Evolutionary conservation across 2,329 filamentous ascomycete species (phyloP).

Genomic region (Hypoxylon sp.): DNA sequence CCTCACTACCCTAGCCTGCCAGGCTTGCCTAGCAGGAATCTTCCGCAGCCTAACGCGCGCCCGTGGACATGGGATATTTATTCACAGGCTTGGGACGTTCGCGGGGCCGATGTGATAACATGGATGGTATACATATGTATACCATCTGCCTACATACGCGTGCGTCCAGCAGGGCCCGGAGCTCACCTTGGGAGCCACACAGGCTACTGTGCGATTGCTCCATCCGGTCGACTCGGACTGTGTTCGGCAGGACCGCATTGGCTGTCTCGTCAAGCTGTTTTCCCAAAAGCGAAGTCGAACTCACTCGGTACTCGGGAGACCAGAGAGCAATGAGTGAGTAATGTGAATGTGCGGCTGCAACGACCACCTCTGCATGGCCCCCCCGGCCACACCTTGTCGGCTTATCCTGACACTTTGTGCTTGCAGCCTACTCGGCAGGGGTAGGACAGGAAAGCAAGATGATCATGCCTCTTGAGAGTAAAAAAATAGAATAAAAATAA

Average conservation of each 20-base stretch:
- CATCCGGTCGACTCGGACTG: conserved; percentile 29
- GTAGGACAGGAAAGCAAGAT: conserved; percentile 31
- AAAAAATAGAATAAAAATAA: too few relatives aligned
- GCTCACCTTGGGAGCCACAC: conserved; percentile 9
- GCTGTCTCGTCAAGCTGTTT: conserved; percentile 22
- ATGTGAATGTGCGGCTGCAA: neutral
- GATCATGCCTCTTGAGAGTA: conserved; percentile 22
- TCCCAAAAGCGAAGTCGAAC: neutral
- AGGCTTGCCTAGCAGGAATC: neutral
- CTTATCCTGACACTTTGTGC: conserved; percentile 5
- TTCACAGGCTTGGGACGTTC: too few relatives aligned
- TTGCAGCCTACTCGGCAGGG: conserved; percentile 31
- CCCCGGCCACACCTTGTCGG: conserved; percentile 19
- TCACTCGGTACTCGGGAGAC: conserved; percentile 4
- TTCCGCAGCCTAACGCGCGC: conserved; percentile 29
- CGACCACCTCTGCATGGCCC: conserved; percentile 5
- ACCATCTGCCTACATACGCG: neutral
- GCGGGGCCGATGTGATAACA: neutral
- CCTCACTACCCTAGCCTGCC: neutral
- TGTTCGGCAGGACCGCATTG: conserved; percentile 27
- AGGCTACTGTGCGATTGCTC: conserved; percentile 12
- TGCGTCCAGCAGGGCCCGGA: conserved; percentile 6
- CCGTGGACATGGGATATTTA: conserved; percentile 1
- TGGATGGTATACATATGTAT: neutral
- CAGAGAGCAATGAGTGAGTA: conserved; percentile 1